Evolutionary conservation across 768 basidiomycete genomes (phyloP).

Genomic region (Boletus pseudopeckii): DNA sequence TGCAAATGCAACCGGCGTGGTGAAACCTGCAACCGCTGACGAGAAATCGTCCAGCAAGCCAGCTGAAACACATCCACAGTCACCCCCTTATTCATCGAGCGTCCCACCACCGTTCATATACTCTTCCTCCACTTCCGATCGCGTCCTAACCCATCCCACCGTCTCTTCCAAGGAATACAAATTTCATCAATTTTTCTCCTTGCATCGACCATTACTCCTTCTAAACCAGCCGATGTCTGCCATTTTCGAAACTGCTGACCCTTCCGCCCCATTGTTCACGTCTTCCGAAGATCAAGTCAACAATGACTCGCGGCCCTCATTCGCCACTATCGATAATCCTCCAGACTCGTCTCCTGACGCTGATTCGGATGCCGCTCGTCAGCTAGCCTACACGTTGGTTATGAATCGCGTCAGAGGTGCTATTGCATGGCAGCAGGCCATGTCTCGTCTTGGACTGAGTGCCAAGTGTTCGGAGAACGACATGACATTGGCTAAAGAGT

Average conservation of each 20-base stretch:
- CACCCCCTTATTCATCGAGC: conserved; percentile 14
- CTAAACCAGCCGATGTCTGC: conserved; percentile 58
- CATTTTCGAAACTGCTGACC: conserved; percentile 42
- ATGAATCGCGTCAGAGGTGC: conserved; percentile 61
- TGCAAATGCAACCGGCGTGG: conserved; percentile 8
- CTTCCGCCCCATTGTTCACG: conserved; percentile 17
- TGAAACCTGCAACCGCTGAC: conserved; percentile 22
- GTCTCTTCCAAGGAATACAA: conserved; percentile 68
- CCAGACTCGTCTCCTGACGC: conserved; percentile 59
- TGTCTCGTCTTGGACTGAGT: conserved; percentile 63
- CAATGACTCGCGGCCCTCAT: conserved; percentile 24
- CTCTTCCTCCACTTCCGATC: conserved; percentile 4
- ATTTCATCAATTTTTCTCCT: conserved; percentile 81
- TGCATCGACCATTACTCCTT: conserved; percentile 75
- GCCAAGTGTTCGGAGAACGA: conserved; percentile 47
- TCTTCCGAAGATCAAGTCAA: conserved; percentile 22
- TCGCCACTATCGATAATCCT: conserved; percentile 38
- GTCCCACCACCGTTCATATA: conserved; percentile 16
- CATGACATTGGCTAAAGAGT: conserved; percentile 48
- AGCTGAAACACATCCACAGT: conserved; percentile 19
- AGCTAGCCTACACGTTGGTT: conserved; percentile 72
- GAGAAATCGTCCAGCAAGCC: conserved; percentile 27
- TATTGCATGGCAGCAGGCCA: conserved; percentile 64
- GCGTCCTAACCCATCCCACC: conserved; percentile 45
- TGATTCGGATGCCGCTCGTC: conserved; percentile 76